Base-by-base conservation (phyloP, 2,329 filamentous ascomycete species). In the Trematosphaeria pertusa region DNA sequence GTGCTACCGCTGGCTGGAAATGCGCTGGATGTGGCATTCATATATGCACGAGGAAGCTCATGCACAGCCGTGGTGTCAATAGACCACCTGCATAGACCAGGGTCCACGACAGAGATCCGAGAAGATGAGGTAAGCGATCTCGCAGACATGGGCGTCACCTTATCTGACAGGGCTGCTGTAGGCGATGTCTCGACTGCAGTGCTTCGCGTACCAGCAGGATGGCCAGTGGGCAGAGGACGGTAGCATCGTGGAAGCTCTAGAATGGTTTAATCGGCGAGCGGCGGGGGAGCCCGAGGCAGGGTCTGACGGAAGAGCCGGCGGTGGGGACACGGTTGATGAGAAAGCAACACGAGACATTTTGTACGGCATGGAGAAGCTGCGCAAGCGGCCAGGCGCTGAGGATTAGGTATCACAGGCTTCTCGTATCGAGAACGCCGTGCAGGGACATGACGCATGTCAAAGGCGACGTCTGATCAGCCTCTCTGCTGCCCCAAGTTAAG, bases 1-100 rank as follows among this genome's bases (percentile, higher is more conserved):
- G 53, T 53, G 12, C 62, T 90, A 42, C 69, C 75, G 30, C 69
- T 90, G 4, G 75, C 78, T 2, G 87, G 87, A 6, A 91, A 89
- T 59, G 81, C 85, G 1, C 79, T 93, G 4, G 82, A 85, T 61
- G 59, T 82, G n/a, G 60, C 73, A 9, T 62, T 71, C 33, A 28
- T 71, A 9, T 45, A 46, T 1, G 33, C 38, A 12, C 42, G 52
- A 18, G 35, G 45, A 28, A 38, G 32, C 8, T 48, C 47, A 11
- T 48, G 52, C n/a, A 52, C 41, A 11, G 40, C 54, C n/a, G 40
- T 81, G 18, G 73, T 84, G 28, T 81, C 82, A 1, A 68, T 84
- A 37, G 83, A 86, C 59, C 75, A 74, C 30, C 61, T 81, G 42
- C 81, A 83, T 52, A 70, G 77, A 41, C 59, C 76, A 24, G 74